Conservation (phyloP, 164 flowering plant species). For the Umbellularia californica region DNA sequence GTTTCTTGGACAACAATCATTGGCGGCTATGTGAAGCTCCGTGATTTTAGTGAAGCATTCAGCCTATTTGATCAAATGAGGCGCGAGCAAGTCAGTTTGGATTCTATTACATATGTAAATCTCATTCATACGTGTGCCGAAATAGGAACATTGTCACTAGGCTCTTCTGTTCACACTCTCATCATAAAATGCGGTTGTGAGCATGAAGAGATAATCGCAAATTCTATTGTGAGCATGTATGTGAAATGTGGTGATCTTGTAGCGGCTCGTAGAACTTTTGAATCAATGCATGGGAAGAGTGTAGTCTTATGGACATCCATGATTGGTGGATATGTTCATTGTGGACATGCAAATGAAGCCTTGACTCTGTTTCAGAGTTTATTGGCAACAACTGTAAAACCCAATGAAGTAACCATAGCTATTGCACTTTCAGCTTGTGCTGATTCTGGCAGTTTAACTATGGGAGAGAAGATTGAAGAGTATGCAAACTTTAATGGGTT, state of each 20-base stretch:
- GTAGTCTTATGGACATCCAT: slow-evolving; percentile 36
- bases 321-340: slow-evolving; percentile 33
- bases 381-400: slow-evolving; percentile 18
- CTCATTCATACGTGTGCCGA: slow-evolving; percentile 20
- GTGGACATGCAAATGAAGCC: slow-evolving; percentile 31
- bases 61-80: slow-evolving; percentile 25
- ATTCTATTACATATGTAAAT: slow-evolving; percentile 21
- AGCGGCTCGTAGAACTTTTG: slow-evolving; percentile 25
- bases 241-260: slow-evolving; percentile 27
- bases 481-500: slow-evolving; percentile 24
- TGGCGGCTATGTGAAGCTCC: slow-evolving; percentile 21
- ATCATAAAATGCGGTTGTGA: slow-evolving; percentile 27
- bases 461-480: slow-evolving; percentile 27
- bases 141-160: slow-evolving; percentile 15
- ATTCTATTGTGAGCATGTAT: slow-evolving; percentile 29
- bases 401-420: slow-evolving; percentile 30
- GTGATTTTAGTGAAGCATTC: slow-evolving; percentile 22
- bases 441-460: slow-evolving; percentile 34
- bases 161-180: slow-evolving; percentile 28
- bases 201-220: slow-evolving; percentile 18
- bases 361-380: slow-evolving; percentile 23
- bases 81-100: slow-evolving; percentile 7
- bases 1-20: slow-evolving; percentile 40
- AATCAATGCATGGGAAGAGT: slow-evolving; percentile 19
- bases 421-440: slow-evolving; percentile 38